Base-by-base conservation (phyloP, 2,329 filamentous ascomycete genomes). In the Didymella exigua region DNA sequence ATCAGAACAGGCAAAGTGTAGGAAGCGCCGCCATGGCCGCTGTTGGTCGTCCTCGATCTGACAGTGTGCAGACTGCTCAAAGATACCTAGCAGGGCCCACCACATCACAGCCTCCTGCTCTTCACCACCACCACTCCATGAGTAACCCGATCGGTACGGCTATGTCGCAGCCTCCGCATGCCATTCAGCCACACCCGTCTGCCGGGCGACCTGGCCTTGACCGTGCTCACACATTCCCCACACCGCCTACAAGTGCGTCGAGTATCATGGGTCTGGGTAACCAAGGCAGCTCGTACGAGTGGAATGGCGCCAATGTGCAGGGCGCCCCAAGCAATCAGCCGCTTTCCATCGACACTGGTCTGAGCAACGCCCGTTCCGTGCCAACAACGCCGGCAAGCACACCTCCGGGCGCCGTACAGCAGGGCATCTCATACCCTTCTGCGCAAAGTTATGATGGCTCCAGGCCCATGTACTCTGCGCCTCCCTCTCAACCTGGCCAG, bases 321-420 rank as follows among this genome's bases (percentile, higher is more conserved):
- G 76, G 68, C 31, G 67, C 78, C 47, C 83, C 84, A 68, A 83
- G 83, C 59, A 88, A 82, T 64, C 90, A 91, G 76, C 83, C 89
- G 45, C 83, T 96, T 75, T 88, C 90, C 24, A 91, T 96, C 67
- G 91, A 96, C 66, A 91, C 89, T 23, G 84, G 86, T 56, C 78
- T 95, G 66, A 90, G 84, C 78, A 91, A 89, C 75, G 81, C 89
- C 56, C 88, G 91, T 66, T 96, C 91, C 60, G 91, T 96, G 82
- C 92, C 91, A 49, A 91, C 89, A 9, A 96, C 91, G n/a, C 91
- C 91, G 57, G 91, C 91, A 23, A 93, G 91, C 5, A 96, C 93
- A 0, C 93, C 93, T 11, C 93, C 93, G 0, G 91, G 90, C 21
- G 85, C 83, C 24, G 82, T 96, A 59, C 89, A 91, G 63, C 89